Percentiles rank a stretch among this genome's conserved stretches.
phyloP scores from a whole-genome alignment of 768 basidiomycete genomes.

The Pisolithus tinctorius region DNA sequence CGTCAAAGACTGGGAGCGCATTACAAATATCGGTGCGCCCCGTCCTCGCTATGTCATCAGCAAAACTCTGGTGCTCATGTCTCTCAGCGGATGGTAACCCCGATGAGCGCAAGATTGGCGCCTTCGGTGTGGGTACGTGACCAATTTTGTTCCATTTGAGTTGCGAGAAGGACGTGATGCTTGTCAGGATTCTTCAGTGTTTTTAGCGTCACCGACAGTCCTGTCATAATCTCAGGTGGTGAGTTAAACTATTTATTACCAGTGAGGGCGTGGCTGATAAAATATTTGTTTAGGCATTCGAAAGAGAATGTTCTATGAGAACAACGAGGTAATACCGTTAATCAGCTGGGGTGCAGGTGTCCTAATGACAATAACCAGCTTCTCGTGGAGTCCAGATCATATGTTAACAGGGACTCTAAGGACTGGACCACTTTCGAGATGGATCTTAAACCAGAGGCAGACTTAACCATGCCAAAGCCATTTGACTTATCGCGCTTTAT shows the following conservation, averaged over 20 bases:
- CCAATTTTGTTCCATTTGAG: not conserved
- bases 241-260: not conserved
- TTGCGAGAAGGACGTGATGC: not conserved
- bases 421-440: conserved; percentile 44
- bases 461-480: conserved; percentile 32
- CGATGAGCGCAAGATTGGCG: conserved; percentile 47
- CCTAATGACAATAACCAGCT: conserved; percentile 1
- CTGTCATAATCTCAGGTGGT: conserved; percentile 20
- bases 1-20: conserved; percentile 39
- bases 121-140: conserved; percentile 30
- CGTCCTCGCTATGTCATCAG: not conserved
- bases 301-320: conserved; percentile 3
- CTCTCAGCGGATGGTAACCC: conserved; percentile 44
- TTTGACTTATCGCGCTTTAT: conserved; percentile 44
- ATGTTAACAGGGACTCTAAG: not conserved
- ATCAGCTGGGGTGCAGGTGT: not conserved
- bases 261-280: not conserved
- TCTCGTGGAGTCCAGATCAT: not conserved
- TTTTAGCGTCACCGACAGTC: conserved; percentile 23
- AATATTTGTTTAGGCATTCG: not conserved
- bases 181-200: conserved; percentile 20
- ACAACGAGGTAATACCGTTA: conserved; percentile 6
- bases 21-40: conserved; percentile 37
- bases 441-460: conserved; percentile 34
- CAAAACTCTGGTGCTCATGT: not conserved